phyloP scores from a whole-genome alignment of 2,329 filamentous ascomycete genomes.

The Fusarium sp. region DNA sequence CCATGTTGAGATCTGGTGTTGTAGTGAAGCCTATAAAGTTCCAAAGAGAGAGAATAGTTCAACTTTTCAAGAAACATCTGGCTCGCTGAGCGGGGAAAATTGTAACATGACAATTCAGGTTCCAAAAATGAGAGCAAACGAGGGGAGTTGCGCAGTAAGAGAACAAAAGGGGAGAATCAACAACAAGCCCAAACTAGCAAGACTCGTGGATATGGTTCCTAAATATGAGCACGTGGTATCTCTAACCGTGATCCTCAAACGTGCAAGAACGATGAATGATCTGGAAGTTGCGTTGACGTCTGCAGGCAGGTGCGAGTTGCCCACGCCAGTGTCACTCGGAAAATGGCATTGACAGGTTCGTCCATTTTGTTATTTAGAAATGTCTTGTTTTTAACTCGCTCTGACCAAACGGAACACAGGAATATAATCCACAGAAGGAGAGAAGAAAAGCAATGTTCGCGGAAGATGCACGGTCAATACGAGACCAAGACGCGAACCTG shows the following conservation, averaged over 20 bases:
- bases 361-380: not conserved
- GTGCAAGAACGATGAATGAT: conserved; percentile 11
- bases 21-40: conserved; percentile 8
- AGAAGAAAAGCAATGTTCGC: not conserved
- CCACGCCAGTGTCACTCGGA: conserved; percentile 19
- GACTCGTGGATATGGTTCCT: not conserved
- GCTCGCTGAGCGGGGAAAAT: conserved; percentile 33
- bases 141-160: conserved; percentile 14
- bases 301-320: conserved; percentile 24
- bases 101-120: conserved; percentile 31
- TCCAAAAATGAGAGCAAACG: conserved; percentile 40
- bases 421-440: not conserved
- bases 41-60: conserved; percentile 15
- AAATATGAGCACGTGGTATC: conserved; percentile 11
- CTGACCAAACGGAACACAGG: not conserved
- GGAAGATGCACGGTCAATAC: conserved; percentile 20
- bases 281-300: conserved; percentile 3
- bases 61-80: conserved; percentile 26
- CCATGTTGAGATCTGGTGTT: conserved; percentile 46
- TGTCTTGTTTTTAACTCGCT: not conserved
- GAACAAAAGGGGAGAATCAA: conserved; percentile 5
- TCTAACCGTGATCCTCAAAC: not conserved
- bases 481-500: conserved; percentile 34
- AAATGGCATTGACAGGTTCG: conserved; percentile 2
- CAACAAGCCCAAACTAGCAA: conserved; percentile 3